Evolutionary conservation across 202 grass and related monocot genomes (phyloP), one percentile per base, ranked within the genome.

Genomic region (Cymbopogon flexuosus): DNA sequence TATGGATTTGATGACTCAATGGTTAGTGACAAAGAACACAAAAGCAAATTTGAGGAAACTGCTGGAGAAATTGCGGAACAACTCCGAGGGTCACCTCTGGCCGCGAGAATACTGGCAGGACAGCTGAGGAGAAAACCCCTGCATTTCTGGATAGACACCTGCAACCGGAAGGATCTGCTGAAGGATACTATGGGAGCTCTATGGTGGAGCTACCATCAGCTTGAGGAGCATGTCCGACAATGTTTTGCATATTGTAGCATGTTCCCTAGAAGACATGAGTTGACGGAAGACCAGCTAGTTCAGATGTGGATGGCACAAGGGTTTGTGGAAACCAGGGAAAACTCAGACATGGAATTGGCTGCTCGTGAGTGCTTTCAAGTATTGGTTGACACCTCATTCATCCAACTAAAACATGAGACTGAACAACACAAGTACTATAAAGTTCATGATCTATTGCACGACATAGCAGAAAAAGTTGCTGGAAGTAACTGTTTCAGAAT

Each of bases 241-340:
- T 77, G 74, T n/a, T 77, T 77, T 8, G 5, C 54, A 62, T 76
- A 43, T 23, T 76, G 73, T 62, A 76, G 56, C 3, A 64, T 77
- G 1, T 77, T 77, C 2, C 75, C 75, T 0, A 63, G 58, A 77
- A 63, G 23, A 47, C 1, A 77, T 12, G 0, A 19, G 4, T 33
- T 77, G 14, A 2, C 4, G 4, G 9, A 23, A 3, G 16, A 77
- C 0, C 15, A 77, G 9, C 2, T 77, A 46, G 12, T 69, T 23
- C 8, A 8, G 3, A 29, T 70, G 5, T 84, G 82, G 72, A 58
- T 84, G 34, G 82, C 82, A 45, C 22, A 84, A 84, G 82, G 62
- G 2, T 77, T 69, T 70, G n/a, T 78, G 6, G 18, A 78, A 23
- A 16, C 24, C 31, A 33, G 31, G 2, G 4, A 33, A 33, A 33